Base-by-base conservation (phyloP, 1,139 yeast genomes). In the Eremothecium gossypii region DNA sequence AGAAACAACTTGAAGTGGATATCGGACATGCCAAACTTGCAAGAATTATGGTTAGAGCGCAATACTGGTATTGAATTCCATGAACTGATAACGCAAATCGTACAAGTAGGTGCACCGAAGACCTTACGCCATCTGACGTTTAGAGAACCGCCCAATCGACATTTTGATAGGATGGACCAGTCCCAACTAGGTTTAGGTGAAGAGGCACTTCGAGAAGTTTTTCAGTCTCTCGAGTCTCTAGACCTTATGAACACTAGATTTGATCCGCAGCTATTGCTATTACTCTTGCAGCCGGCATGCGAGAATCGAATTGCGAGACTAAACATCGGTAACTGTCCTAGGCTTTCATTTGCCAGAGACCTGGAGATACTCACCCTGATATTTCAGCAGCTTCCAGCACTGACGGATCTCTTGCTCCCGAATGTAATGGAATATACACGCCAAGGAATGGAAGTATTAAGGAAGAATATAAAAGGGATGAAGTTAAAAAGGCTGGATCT, bases 191-290 rank as follows among this genome's bases (percentile, higher is more conserved):
- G 39, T 31, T 38, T 45, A 37, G 23, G 20, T 17, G n/a, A 6
- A 5, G n/a, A 34, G 3, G 14, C n/a, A 11, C 49, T 50, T 30
- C 17, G 30, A 8, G 20, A 43, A 7, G 57, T 57, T 44, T 38
- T 60, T 2, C 37, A 41, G 29, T 39, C 45, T 14, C 29, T 60
- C 32, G 44, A 37, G 11, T 40, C 43, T 8, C 34, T 58, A 4
- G 63, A 60, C 42, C 38, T 58, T 11, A 57, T 58, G 63, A 53
- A 60, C n/a, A 47, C 57, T 2, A 55, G 58, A 7, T 52, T 58
- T 12, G 51, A 55, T 13, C 59, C 58, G 2, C 26, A 43, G 8
- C 56, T 58, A 2, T 36, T 58, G 11, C 34, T 45, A 8, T 39
- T 49, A 31, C 34, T 57, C 20, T 30, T 50, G 2, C 33, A 49